phyloP scores from a whole-genome alignment of 148 eudicot genomes.

The Pharnaceum exiguum region DNA sequence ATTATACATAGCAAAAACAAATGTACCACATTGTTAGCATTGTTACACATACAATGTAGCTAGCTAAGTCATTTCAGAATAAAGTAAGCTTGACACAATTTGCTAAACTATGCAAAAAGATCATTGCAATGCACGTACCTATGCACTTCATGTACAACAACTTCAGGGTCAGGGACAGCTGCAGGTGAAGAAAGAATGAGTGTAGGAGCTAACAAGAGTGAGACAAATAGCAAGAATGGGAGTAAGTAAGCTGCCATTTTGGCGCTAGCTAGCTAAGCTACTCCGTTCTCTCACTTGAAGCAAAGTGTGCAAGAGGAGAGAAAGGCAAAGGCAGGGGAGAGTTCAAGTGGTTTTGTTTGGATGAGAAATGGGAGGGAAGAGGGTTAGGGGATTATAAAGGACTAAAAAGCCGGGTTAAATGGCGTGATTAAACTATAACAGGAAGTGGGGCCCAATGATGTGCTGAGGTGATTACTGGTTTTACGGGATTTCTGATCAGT shows the following conservation, averaged over 20 bases:
- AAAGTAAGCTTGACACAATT: neutral
- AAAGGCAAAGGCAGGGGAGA: neutral
- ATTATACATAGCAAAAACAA: neutral
- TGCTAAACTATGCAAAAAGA: neutral
- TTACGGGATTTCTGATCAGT: slow-evolving; percentile 34
- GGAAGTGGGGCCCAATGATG: slow-evolving; percentile 11
- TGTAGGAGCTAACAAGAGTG: slow-evolving; percentile 15
- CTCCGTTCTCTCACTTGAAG: slow-evolving; percentile 2
- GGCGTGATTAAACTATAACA: slow-evolving; percentile 44
- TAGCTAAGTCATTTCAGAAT: too few relatives aligned
- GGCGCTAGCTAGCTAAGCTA: too few relatives aligned
- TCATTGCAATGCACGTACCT: slow-evolving; percentile 26
- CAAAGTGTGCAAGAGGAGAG: neutral
- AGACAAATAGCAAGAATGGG: slow-evolving; percentile 15
- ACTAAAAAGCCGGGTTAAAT: slow-evolving; percentile 33
- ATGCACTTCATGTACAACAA: slow-evolving; percentile 54
- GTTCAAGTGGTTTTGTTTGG: slow-evolving; percentile 2
- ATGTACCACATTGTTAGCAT: neutral
- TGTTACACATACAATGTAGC: neutral
- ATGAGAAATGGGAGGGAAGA: slow-evolving; percentile 8
- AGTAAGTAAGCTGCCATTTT: slow-evolving; percentile 20
- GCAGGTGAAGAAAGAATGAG: slow-evolving; percentile 28
- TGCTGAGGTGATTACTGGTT: slow-evolving; percentile 19
- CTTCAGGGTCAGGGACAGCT: slow-evolving; percentile 37
- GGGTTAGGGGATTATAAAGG: slow-evolving; percentile 37